Base-by-base conservation (phyloP, 305 asterid species). In the Ajuga reptans region DNA sequence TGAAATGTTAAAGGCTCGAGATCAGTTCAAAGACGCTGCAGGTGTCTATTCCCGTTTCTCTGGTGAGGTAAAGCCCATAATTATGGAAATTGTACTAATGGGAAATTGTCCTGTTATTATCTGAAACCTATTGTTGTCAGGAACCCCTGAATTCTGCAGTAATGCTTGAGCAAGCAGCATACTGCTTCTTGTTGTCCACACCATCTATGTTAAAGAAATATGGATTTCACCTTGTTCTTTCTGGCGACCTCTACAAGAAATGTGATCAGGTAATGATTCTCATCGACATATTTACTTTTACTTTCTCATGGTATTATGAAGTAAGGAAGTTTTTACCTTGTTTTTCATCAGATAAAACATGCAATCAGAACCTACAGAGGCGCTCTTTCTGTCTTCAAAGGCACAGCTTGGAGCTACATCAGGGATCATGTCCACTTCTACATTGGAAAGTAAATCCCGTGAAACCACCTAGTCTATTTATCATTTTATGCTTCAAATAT, bases 141-240 rank as follows among this genome's bases (percentile, higher is more conserved):
- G 99, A 89, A 71, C 93, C 89, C 60, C 81, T 94, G 69, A 88
- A 87, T 78, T 84, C 95, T 42, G 99, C 99, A 15, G 99, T 91
- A 77, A 85, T 94, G 98, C 95, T 91, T 53, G 99, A 94, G 85
- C 99, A 94, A 91, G 96, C 99, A 75, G 89, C 98, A 29, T 94
- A 87, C 78, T 94, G 98, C 84, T 94, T 84, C 85, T 80, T 94
- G 89, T 80, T 87, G 68, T 86, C 96, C 49, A 75, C 82, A 59
- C 96, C 98, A 50, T 80, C 90, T 74, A 79, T 89, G 92, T 63
- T 89, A 58, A 87, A 95, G 74, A 94, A 94, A 80, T 91, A 89
- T 81, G 99, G 99, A 64, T 94, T 94, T 82, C 98, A 94, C 89
- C 97, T 94, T 63, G 84, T 93, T 82, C 96, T 93, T 80, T 86